A percentile compares a stretch with the other conserved stretches of the same genome.
Conservation (phyloP, 371 early-diverging fungal genomes). For the Syncephalastrum sp. region DNA sequence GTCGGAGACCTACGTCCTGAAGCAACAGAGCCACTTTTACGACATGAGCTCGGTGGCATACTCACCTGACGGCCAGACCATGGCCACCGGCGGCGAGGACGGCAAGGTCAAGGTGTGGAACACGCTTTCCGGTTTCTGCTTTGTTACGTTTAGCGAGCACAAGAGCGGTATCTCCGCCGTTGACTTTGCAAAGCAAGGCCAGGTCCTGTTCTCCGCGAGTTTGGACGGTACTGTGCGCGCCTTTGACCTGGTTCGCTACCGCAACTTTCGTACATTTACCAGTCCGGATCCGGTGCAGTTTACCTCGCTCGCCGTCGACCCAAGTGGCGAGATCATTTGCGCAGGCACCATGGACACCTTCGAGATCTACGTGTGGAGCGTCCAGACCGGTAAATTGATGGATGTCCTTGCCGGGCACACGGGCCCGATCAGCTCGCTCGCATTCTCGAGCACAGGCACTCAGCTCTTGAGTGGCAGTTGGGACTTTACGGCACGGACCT, state of each 20-base stretch:
- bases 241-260: conserved; percentile 93
- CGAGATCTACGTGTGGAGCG: conserved; percentile 96
- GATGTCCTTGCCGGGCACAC: conserved; percentile 94
- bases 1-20: conserved; percentile 95
- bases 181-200: conserved; percentile 89
- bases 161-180: conserved; percentile 78
- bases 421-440: conserved; percentile 85
- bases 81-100: conserved; percentile 97
- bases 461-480: conserved; percentile 87
- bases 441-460: conserved; percentile 82
- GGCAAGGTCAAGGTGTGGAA: conserved; percentile 98
- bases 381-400: conserved; percentile 95
- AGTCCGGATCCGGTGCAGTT: conserved; percentile 97
- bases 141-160: conserved; percentile 96
- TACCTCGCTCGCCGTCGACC: conserved; percentile 89
- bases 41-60: conserved; percentile 89
- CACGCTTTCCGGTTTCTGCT: conserved; percentile 93
- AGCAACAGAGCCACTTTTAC: conserved; percentile 97
- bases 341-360: conserved; percentile 96
- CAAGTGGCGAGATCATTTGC: conserved; percentile 94
- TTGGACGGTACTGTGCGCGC: conserved; percentile 98
- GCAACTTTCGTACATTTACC: conserved; percentile 97
- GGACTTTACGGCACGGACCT: conserved; percentile 91
- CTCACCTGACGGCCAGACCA: conserved; percentile 90
- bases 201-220: conserved; percentile 92